phyloP scores from a whole-genome alignment of 805 yeast species.

The Ogataea paraovalis region DNA sequence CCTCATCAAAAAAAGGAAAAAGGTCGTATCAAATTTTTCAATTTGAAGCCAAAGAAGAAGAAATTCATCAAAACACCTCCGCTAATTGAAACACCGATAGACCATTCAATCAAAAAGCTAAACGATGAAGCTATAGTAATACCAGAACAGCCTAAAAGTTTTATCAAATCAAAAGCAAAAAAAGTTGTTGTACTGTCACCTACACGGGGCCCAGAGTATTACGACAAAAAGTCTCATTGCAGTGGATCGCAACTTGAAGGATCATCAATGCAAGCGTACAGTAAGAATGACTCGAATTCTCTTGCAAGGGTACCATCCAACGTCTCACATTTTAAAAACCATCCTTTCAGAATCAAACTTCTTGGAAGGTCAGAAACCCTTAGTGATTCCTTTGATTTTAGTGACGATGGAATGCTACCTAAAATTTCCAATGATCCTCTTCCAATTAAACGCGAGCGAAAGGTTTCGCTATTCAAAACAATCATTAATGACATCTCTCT shows the following conservation, averaged over 20 bases:
- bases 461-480: slow-evolving; percentile 24
- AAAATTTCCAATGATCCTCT: too few relatives aligned
- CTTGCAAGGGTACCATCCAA: background rate
- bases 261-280: background rate
- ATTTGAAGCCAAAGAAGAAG: slow-evolving; percentile 3
- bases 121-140: background rate
- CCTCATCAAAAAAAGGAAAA: background rate
- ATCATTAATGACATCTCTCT: slow-evolving; percentile 35
- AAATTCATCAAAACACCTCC: background rate
- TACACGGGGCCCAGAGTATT: background rate
- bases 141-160: too few relatives aligned
- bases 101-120: background rate
- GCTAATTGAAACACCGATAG: background rate
- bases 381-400: background rate
- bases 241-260: background rate
- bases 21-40: background rate
- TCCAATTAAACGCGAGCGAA: too few relatives aligned
- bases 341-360: slow-evolving; percentile 1
- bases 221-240: background rate
- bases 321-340: background rate
- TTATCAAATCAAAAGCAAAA: background rate
- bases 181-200: slow-evolving; percentile 2
- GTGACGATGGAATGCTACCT: background rate
- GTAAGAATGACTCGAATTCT: background rate
- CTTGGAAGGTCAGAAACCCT: background rate